These are phyloP conservation scores for Monocercomonoides exilis DNA, from an alignment of 78 protist species.

Conservation along the genomic window DNA sequence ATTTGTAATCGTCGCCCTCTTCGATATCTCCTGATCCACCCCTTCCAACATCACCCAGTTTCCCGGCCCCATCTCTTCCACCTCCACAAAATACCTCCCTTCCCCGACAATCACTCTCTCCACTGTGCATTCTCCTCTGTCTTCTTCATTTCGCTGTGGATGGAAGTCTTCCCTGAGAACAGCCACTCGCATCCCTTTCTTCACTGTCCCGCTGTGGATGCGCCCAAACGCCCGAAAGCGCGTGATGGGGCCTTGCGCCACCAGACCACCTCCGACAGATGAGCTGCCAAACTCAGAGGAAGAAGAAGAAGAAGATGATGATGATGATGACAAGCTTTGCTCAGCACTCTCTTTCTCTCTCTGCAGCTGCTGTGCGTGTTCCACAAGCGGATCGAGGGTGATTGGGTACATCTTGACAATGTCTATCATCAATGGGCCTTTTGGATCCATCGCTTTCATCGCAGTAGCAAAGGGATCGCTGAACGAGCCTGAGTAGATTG, in stretches of 20 bases:
- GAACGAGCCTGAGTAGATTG: not conserved
- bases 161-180: conserved; percentile 84
- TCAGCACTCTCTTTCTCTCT: too few relatives aligned
- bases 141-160: conserved; percentile 83
- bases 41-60: conserved; percentile 81
- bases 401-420: conserved; percentile 54
- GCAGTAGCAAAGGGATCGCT: not conserved
- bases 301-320: too few relatives aligned
- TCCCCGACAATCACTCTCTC: conserved; percentile 38
- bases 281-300: too few relatives aligned
- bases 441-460: not conserved
- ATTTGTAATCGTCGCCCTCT: conserved; percentile 42
- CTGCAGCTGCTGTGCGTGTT: too few relatives aligned
- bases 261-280: too few relatives aligned
- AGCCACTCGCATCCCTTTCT: conserved; percentile 34
- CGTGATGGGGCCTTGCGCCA: too few relatives aligned
- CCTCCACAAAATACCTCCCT: conserved; percentile 60
- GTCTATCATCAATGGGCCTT: conserved; percentile 69
- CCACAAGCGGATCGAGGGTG: not conserved
- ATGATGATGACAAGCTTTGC: too few relatives aligned
- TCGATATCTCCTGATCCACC: conserved; percentile 58
- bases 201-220: conserved; percentile 69
- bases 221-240: conserved; percentile 75
- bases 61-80: conserved; percentile 72
- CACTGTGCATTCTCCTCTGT: conserved; percentile 37